Evolutionary conservation across 306 rosid genomes (phyloP), one percentile per base, ranked within the genome.

Genomic region (Mimosa pudica): DNA sequence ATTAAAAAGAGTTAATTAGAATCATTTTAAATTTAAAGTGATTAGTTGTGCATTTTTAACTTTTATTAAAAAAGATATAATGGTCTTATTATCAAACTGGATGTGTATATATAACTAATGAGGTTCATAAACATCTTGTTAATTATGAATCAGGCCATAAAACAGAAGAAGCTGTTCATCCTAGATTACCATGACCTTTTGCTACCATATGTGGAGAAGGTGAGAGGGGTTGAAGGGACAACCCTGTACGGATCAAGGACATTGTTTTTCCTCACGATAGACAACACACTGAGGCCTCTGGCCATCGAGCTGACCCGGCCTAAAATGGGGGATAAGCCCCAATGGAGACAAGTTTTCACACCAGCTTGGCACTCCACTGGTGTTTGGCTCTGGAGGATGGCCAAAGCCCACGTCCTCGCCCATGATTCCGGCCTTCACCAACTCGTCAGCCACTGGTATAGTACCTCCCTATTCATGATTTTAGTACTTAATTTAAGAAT

Each of bases 401-500:
- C 98, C 73, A 92, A 92, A 82, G 81, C 92, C 72, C 98, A 94
- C 75, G 89, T 92, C 72, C 89, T 91, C 70, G 92, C 98, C 54
- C 97, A 94, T 76, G 97, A 94, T 76, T 71, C 95, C 42, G 92
- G 95, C 49, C 82, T 83, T 84, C 97, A 94, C 77, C 97, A 94
- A 76, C 97, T 94, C 18, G 91, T 92, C 62, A 88, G 82, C 77
- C 98, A 94, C 72, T 94, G 98, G 98, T 94, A 84, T 94, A 97
- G 98, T 94, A 84, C 6, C 4, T 8, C 52, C 14, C 52, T 10
- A 10, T 48, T 11, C 52, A 48, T 24, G 30, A 24, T 24, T 24
- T 24, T 24, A 1, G 30, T 24, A 24, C 30, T 24, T 24, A n/a
- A n/a, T n/a, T n/a, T n/a, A n/a, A n/a, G n/a, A n/a, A n/a, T 24